Conservation (phyloP, 2,329 filamentous ascomycete species). For the Dactylellina leptospora region DNA sequence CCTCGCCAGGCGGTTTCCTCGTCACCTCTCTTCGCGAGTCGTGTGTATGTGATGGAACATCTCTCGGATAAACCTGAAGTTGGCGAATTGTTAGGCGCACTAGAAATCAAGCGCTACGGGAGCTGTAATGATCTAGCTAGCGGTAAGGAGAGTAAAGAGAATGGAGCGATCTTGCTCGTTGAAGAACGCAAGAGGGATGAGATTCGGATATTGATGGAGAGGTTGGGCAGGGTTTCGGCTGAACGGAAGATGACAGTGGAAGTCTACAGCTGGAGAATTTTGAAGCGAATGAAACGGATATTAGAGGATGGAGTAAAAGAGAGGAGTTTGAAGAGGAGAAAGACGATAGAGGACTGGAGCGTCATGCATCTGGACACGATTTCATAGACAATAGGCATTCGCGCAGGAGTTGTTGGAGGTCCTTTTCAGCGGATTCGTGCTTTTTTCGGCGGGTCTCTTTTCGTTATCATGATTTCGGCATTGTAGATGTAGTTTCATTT, state of each 20-base stretch:
- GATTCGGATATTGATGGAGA: slow-evolving; percentile 16
- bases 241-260: slow-evolving; percentile 25
- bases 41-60: slow-evolving; percentile 45
- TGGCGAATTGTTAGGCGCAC: slow-evolving; percentile 14
- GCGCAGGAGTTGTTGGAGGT: slow-evolving; percentile 10
- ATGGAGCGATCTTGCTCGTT: slow-evolving; percentile 31
- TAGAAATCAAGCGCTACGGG: slow-evolving; percentile 23
- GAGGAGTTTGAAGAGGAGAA: slow-evolving; percentile 11
- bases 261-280: slow-evolving; percentile 51
- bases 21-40: slow-evolving; percentile 34
- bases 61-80: slow-evolving; percentile 34
- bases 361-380: slow-evolving; percentile 52
- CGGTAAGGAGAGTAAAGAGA: neutral
- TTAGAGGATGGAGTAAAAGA: slow-evolving; percentile 8
- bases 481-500: neutral
- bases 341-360: slow-evolving; percentile 33
- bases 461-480: no score
- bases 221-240: slow-evolving; percentile 3
- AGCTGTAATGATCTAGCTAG: slow-evolving; percentile 21
- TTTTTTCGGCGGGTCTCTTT: no score
- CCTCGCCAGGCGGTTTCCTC: slow-evolving; percentile 5
- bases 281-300: slow-evolving; percentile 42
- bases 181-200: slow-evolving; percentile 42
- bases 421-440: neutral
- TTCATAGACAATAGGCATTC: slow-evolving; percentile 7